Conservation (phyloP, 148 eudicot species). For the Cornus suecica region DNA sequence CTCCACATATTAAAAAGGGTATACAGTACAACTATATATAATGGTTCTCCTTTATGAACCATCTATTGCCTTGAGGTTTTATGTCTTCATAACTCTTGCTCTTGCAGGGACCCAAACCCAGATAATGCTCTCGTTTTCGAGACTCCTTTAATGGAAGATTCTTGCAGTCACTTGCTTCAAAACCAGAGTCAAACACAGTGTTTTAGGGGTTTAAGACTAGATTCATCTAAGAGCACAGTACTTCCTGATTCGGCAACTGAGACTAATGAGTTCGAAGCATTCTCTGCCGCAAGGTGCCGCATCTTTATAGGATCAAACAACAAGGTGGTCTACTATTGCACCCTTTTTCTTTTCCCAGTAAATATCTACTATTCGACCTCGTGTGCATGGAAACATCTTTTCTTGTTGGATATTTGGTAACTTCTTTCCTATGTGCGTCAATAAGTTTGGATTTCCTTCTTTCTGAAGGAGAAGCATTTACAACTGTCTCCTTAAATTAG, state of each 20-base stretch:
- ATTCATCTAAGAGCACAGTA: constrained; percentile 41
- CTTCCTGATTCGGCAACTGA: constrained; percentile 33
- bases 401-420: no score
- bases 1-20: not conserved
- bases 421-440: no score
- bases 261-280: constrained; percentile 33
- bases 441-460: no score
- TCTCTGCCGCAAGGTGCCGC: constrained; percentile 85
- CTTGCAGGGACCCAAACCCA: constrained; percentile 60
- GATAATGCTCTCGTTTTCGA: constrained; percentile 67
- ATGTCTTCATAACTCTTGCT: constrained; percentile 6
- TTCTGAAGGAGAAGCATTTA: no score
- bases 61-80: not conserved
- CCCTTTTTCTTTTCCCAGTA: no score
- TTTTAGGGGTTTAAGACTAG: constrained; percentile 55
- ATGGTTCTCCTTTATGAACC: not conserved
- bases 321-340: constrained; percentile 18
- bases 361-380: not conserved
- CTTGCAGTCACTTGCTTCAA: constrained; percentile 54
- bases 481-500: no score
- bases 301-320: constrained; percentile 40
- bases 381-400: not conserved
- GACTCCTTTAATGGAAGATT: constrained; percentile 61
- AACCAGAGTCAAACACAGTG: constrained; percentile 46
- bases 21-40: not conserved